A percentile compares a stretch with the other conserved stretches of the same genome.
Conservation (phyloP, 768 basidiomycete species). For the Kwoniella pini region DNA sequence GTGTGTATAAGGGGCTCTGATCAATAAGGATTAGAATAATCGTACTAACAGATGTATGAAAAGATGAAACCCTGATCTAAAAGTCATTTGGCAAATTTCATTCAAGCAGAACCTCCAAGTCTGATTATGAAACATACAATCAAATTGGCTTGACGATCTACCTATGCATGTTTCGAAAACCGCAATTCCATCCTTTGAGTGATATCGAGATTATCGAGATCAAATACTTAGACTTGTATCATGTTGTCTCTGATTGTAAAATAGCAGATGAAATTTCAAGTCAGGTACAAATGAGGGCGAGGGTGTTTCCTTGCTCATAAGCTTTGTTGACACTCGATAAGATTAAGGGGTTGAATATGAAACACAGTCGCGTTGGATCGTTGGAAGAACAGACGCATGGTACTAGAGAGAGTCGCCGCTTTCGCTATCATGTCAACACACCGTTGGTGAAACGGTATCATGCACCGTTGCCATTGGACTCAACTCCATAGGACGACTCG, state of each 20-base stretch:
- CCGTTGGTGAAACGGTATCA: constrained; percentile 33
- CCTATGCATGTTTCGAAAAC: neutral
- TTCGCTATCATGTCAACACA: constrained; percentile 9
- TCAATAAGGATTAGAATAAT: neutral
- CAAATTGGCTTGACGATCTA: neutral
- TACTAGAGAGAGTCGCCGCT: neutral
- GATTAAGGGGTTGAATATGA: too few species aligned
- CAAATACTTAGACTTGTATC: too few species aligned
- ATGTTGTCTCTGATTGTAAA: too few species aligned
- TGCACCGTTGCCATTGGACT: constrained; percentile 24
- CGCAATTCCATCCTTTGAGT: too few species aligned
- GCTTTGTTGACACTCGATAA: too few species aligned
- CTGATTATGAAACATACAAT: neutral
- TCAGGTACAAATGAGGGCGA: constrained; percentile 1
- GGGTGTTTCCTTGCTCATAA: neutral
- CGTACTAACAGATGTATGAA: neutral
- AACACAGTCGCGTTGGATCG: too few species aligned
- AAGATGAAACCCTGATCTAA: neutral
- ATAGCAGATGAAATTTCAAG: too few species aligned
- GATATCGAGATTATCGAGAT: too few species aligned
- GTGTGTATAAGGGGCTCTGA: neutral
- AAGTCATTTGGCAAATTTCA: too few species aligned
- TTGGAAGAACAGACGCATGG: too few species aligned
- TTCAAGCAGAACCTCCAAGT: too few species aligned
- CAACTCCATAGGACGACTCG: constrained; percentile 4